Evolutionary conservation across 2,329 filamentous ascomycete species (phyloP), one percentile per base, ranked within the genome.

Genomic region (Alternaria atra): DNA sequence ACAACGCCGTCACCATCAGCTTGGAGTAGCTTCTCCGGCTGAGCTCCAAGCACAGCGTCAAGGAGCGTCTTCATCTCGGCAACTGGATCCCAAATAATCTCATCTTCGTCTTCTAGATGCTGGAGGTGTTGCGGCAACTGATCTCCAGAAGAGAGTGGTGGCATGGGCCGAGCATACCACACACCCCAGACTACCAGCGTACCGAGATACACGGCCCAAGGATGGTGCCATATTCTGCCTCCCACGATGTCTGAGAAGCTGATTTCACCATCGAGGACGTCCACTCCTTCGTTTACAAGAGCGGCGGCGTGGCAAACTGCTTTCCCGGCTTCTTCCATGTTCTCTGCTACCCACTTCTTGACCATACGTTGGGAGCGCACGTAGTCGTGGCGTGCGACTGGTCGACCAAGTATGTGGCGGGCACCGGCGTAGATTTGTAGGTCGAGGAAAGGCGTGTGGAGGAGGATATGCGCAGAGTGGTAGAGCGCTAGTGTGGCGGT

Each of bases 371-470:
- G 83, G 3, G 80, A 87, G 48, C 82, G 81, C 4, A 80, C 75
- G 50, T 85, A 85, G 63, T 88, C 86, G 15, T 73, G 69, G 4
- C 79, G 79, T 7, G 81, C 81, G 1, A 88, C 85, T 0, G 83
- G 81, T 0, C 86, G 80, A 0, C 87, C 87, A 0, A 89, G 80
- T 27, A 90, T 89, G 47, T 89, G 83, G 1, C 81, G 76, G 3
- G 87, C 84, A 0, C 87, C 87, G 0, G 87, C 87, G 44, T 85
- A 87, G 42, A 89, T 88, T 65, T 90, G 87, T 0, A 89, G 77
- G 65, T 89, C 86, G 1, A 89, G 77, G 40, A 89, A 84, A 15
- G 88, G 86, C 6, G 85, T 84, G 57, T 87, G 80, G 2, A 90
- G 78, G 0, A 86, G 79, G 6, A 88, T 80, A 44, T 87, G 83